Percentiles rank a stretch among this genome's conserved stretches.
These are phyloP conservation scores for Kitagawia praeruptora DNA, from an alignment of 129 eudicot genomes.

Conservation along the genomic window DNA sequence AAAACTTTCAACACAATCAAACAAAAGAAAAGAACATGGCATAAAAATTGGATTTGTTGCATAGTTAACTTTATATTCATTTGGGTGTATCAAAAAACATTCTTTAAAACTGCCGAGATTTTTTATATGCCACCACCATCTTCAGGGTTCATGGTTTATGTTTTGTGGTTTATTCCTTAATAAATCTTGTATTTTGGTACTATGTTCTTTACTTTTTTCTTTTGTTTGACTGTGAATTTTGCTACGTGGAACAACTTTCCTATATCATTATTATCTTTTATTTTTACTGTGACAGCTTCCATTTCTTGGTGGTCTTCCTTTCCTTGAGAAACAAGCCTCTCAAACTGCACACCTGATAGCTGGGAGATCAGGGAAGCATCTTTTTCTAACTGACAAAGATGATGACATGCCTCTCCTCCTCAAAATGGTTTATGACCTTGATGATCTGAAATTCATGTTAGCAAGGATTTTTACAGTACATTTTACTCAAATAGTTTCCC, in stretches of 20 bases:
- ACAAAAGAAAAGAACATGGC: background rate
- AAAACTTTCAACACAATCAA: background rate
- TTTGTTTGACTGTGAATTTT: background rate
- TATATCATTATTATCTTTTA: background rate
- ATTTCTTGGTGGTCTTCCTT: conserved; percentile 79
- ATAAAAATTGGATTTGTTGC: background rate
- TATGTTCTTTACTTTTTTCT: background rate
- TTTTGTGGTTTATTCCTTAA: background rate
- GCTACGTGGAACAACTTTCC: background rate
- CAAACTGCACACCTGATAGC: conserved; percentile 88
- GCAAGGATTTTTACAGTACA: conserved; percentile 13
- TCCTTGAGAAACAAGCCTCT: conserved; percentile 71
- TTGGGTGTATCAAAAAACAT: background rate
- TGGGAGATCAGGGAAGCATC: conserved; percentile 92
- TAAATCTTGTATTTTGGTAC: too few relatives aligned
- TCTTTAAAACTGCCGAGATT: background rate
- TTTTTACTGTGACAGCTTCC: conserved; percentile 48
- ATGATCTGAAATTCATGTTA: conserved; percentile 74
- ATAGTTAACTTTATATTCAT: background rate
- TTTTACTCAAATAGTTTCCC: background rate
- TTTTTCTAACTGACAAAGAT: conserved; percentile 73
- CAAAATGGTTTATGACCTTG: conserved; percentile 71
- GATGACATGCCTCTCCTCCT: conserved; percentile 75
- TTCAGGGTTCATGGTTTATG: background rate
- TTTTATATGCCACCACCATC: background rate